Percentiles rank a stretch among this genome's conserved stretches.
Conservation (phyloP, 495 filamentous ascomycete genomes). For the Podospora conica region DNA sequence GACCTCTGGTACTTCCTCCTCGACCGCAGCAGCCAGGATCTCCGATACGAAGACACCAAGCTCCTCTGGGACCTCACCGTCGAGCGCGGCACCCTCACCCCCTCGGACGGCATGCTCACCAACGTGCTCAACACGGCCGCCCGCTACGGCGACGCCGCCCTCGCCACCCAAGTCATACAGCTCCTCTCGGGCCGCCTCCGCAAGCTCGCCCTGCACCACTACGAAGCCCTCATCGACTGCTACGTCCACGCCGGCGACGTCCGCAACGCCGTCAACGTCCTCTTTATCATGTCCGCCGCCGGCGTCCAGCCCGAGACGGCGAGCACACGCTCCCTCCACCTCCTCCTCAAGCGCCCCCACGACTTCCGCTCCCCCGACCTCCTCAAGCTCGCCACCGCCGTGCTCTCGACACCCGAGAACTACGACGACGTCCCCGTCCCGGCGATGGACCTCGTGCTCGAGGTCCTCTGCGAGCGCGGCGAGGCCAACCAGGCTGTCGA, state of each 20-base stretch:
- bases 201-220: slow-evolving; percentile 57
- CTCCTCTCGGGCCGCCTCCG: slow-evolving; percentile 48
- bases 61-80: slow-evolving; percentile 54
- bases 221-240: slow-evolving; percentile 65
- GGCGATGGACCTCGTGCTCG: slow-evolving; percentile 59
- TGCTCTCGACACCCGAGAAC: neutral
- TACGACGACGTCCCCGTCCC: slow-evolving; percentile 45
- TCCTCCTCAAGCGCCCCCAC: slow-evolving; percentile 32
- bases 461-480: slow-evolving; percentile 38
- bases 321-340: slow-evolving; percentile 54
- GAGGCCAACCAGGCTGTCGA: slow-evolving; percentile 53
- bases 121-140: slow-evolving; percentile 66
- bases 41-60: slow-evolving; percentile 39
- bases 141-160: slow-evolving; percentile 52
- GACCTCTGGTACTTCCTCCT: slow-evolving; percentile 63
- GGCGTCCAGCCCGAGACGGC: slow-evolving; percentile 45
- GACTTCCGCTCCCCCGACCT: slow-evolving; percentile 42
- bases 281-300: slow-evolving; percentile 62
- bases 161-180: slow-evolving; percentile 63
- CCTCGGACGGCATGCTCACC: slow-evolving; percentile 56
- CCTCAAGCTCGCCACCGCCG: slow-evolving; percentile 43
- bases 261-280: slow-evolving; percentile 49
- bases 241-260: slow-evolving; percentile 55
- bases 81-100: slow-evolving; percentile 58
- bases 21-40: slow-evolving; percentile 52